These are phyloP conservation scores for Aspergillus piperis DNA, from an alignment of 2,329 filamentous ascomycete genomes.

Conservation along the genomic window DNA sequence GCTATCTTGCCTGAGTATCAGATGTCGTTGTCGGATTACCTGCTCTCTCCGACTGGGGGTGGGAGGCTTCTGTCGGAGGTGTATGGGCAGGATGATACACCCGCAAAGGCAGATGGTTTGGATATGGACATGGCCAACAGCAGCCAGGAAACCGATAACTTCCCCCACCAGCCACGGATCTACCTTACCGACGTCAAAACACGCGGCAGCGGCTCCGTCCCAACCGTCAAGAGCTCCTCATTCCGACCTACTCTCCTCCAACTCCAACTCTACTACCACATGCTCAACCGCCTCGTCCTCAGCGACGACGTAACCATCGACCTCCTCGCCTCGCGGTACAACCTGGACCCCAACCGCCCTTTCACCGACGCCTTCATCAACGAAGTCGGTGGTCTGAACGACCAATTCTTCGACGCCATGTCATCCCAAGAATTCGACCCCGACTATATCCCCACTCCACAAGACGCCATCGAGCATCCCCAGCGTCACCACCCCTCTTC, in stretches of 20 bases:
- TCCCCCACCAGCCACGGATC: constrained; percentile 43
- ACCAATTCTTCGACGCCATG: constrained; percentile 60
- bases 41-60: constrained; percentile 41
- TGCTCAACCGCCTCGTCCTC: constrained; percentile 72
- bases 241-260: constrained; percentile 80
- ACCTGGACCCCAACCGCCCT: constrained; percentile 60
- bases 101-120: background rate
- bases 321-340: constrained; percentile 70
- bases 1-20: constrained; percentile 46
- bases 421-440: constrained; percentile 36
- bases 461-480: constrained; percentile 24
- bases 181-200: constrained; percentile 93
- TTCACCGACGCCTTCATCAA: constrained; percentile 82
- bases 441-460: constrained; percentile 25
- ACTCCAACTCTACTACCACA: constrained; percentile 82
- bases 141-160: constrained; percentile 20
- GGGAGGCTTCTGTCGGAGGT: constrained; percentile 39
- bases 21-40: constrained; percentile 48
- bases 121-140: constrained; percentile 5
- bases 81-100: constrained; percentile 20
- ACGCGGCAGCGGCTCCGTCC: constrained; percentile 61
- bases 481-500: background rate
- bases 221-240: constrained; percentile 59
- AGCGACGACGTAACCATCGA: constrained; percentile 69
- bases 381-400: constrained; percentile 69